phyloP scores from a whole-genome alignment of 75 land plant species.

The Isoetes taiwanensis region DNA sequence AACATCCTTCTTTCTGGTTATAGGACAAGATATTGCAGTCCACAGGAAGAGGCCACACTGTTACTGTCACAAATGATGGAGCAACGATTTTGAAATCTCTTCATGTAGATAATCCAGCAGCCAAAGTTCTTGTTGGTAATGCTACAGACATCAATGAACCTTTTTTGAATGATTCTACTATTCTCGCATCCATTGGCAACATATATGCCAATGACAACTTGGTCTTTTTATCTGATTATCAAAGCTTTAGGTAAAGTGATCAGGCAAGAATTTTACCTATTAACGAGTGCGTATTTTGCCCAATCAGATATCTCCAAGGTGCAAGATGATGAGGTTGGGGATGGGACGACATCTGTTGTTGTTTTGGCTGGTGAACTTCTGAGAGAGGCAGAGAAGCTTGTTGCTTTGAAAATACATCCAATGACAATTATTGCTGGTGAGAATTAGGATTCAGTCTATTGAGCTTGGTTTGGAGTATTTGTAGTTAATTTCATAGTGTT shows the following conservation, averaged over 20 bases:
- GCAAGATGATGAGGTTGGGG: conserved; percentile 99
- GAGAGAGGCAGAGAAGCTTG: conserved; percentile 84
- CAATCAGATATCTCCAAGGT: conserved; percentile 81
- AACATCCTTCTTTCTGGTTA: too few relatives aligned
- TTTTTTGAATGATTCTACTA: too few relatives aligned
- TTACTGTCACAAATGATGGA: conserved; percentile 93
- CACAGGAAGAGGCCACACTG: conserved; percentile 77
- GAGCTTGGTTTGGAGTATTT: too few relatives aligned
- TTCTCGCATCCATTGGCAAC: too few relatives aligned
- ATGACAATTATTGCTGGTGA: conserved; percentile 94
- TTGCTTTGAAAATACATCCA: conserved; percentile 78
- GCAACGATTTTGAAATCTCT: conserved; percentile 82
- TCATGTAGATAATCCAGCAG: conserved; percentile 94
- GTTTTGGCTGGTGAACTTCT: conserved; percentile 93
- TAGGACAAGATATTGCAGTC: conserved; percentile 93
- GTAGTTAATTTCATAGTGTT: too few relatives aligned
- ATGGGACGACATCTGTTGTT: conserved; percentile 98
- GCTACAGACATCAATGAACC: conserved; percentile 13
- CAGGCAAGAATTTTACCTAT: background rate
- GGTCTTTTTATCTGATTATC: too few relatives aligned
- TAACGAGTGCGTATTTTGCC: background rate
- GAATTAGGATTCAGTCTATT: too few relatives aligned
- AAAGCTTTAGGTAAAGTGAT: background rate
- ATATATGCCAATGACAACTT: too few relatives aligned
- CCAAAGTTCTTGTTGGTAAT: conserved; percentile 95